phyloP scores from a whole-genome alignment of 495 filamentous ascomycete genomes.

The Thermothielavioides terrestris region DNA sequence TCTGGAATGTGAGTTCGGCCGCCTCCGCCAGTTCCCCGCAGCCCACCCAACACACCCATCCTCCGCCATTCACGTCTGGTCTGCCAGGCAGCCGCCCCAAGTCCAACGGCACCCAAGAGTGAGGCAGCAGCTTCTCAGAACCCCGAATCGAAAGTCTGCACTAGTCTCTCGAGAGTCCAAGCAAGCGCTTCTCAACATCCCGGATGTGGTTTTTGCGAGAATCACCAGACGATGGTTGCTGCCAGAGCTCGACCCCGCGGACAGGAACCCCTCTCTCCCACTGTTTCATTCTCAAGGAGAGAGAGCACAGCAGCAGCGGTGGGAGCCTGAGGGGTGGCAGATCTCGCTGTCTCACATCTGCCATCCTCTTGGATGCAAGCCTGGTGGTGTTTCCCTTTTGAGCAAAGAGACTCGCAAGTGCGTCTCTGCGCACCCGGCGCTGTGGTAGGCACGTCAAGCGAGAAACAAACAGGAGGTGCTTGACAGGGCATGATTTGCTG shows the following conservation, averaged over 20 bases:
- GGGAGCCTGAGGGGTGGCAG: too few relatives aligned
- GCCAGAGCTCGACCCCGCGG: too few relatives aligned
- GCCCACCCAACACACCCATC: slow-evolving; percentile 1
- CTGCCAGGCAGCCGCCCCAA: not conserved
- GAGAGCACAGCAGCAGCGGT: too few relatives aligned
- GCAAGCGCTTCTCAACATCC: not conserved
- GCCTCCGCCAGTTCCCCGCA: slow-evolving; percentile 10
- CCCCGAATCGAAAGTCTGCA: not conserved
- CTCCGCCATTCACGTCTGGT: not conserved
- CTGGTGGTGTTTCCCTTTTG: too few relatives aligned
- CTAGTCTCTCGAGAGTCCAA: not conserved
- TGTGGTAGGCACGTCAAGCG: not conserved
- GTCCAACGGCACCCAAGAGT: slow-evolving; percentile 1
- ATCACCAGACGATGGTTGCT: too few relatives aligned
- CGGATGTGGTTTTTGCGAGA: too few relatives aligned
- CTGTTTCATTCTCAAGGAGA: too few relatives aligned
- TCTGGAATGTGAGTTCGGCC: slow-evolving; percentile 63
- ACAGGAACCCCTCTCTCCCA: too few relatives aligned
- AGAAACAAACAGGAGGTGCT: not conserved
- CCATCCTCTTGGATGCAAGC: too few relatives aligned
- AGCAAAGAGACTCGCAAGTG: not conserved
- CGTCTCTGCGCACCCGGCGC: not conserved
- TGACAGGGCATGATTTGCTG: not conserved
- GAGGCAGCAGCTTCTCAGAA: slow-evolving; percentile 7
- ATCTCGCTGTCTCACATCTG: too few relatives aligned